Evolutionary conservation across 179 eudicot genomes (phyloP).

Genomic region (Patellifolia procumbens): DNA sequence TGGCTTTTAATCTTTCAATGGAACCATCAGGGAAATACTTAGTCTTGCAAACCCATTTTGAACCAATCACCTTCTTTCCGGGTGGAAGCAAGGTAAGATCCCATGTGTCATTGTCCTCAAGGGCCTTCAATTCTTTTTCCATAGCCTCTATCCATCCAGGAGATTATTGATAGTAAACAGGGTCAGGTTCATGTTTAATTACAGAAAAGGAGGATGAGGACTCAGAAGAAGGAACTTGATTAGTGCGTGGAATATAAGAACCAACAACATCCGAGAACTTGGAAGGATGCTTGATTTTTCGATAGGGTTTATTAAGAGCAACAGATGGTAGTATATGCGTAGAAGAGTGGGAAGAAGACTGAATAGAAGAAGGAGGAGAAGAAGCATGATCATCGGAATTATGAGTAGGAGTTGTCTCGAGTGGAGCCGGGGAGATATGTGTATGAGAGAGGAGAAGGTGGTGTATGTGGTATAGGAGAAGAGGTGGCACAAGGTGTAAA

Average conservation of each 20-base stretch:
- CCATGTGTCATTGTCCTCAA: not conserved
- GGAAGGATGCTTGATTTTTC: not conserved
- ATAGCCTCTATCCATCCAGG: not conserved
- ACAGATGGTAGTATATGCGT: too few species aligned
- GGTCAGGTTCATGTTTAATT: not conserved
- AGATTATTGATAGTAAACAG: too few species aligned
- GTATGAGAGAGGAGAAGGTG: not conserved
- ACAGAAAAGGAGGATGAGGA: not conserved
- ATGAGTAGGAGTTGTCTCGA: not conserved
- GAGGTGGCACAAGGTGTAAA: too few species aligned
- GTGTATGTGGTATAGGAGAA: too few species aligned
- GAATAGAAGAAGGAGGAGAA: not conserved
- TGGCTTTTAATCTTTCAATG: not conserved
- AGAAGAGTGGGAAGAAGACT: too few species aligned
- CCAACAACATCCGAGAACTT: not conserved
- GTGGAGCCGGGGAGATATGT: not conserved
- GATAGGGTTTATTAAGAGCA: not conserved
- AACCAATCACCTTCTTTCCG: not conserved
- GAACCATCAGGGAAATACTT: not conserved
- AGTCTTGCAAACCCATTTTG: not conserved
- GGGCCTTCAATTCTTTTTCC: not conserved
- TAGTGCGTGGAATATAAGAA: not conserved
- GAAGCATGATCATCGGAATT: not conserved
- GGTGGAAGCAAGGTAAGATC: not conserved
- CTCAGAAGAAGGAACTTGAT: too few species aligned